These are phyloP conservation scores for baker's yeast (Saccharomyces cerevisiae) DNA, from an alignment of 805 yeast genomes.

Conservation along the genomic window DNA sequence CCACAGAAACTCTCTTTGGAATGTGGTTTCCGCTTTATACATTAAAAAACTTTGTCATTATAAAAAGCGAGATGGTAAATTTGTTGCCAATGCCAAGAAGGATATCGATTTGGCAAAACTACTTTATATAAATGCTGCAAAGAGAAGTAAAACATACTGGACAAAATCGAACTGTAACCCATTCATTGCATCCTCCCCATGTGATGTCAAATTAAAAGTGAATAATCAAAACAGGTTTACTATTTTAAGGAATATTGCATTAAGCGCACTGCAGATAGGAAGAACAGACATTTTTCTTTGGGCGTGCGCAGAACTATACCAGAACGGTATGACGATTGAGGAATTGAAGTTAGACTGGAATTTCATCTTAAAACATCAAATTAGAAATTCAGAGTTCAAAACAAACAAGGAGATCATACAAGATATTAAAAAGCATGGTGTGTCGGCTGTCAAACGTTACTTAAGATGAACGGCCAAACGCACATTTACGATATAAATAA, in stretches of 20 bases:
- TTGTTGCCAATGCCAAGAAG: background rate
- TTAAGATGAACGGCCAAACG: conserved; percentile 2
- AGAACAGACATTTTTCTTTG: conserved; percentile 20
- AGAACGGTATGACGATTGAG: conserved; percentile 14
- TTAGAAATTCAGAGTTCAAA: conserved; percentile 9
- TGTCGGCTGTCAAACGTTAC: conserved; percentile 5
- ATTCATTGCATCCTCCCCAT: conserved; percentile 14
- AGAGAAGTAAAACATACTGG: background rate
- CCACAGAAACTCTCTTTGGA: conserved; percentile 19
- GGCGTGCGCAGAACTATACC: conserved; percentile 20
- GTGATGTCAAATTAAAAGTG: conserved; percentile 12
- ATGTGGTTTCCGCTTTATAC: conserved; percentile 18
- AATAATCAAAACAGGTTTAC: conserved; percentile 14
- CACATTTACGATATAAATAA: background rate
- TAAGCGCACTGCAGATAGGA: conserved; percentile 10
- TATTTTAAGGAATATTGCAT: conserved; percentile 22
- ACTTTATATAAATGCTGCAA: conserved; percentile 11
- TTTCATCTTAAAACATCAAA: conserved; percentile 14
- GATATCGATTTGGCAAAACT: conserved; percentile 16
- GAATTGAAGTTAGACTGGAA: conserved; percentile 25
- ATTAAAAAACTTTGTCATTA: conserved; percentile 14
- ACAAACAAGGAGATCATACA: conserved; percentile 6
- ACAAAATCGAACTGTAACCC: conserved; percentile 15
- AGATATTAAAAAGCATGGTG: conserved; percentile 3
- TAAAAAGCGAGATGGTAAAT: conserved; percentile 2